Base-by-base conservation (phyloP, 2,329 filamentous ascomycete species). In the Fusarium sp. region DNA sequence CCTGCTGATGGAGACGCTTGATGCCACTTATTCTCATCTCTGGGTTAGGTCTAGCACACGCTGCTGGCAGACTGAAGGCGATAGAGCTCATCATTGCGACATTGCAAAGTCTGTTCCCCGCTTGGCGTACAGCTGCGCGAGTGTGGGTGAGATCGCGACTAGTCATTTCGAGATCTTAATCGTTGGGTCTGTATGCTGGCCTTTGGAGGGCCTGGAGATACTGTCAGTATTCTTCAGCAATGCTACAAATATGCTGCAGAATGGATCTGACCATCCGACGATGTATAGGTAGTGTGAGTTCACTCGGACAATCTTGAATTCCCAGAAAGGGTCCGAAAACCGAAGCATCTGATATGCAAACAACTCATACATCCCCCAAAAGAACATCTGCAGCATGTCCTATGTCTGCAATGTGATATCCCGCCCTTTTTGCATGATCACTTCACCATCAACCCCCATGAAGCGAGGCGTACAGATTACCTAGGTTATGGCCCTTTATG, bases 381-480 rank as follows among this genome's bases (percentile, higher is more conserved):
- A n/a, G 21, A 53, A 49, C 27, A 23, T 25, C 17, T 46, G 27
- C 32, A 42, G 49, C 27, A 38, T 49, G 29, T 44, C 44, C 32
- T 37, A 53, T 31, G 44, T 31, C 41, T 60, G 33, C 37, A 38
- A 42, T 70, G 66, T 67, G 63, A 67, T 61, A 61, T 47, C 38
- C 46, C 43, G 48, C 47, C 53, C 37, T 29, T 35, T 44, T 50
- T 63, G 62, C 57, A 66, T 63, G 39, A 42, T 46, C 45, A 58
- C 53, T 65, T 53, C 51, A 47, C 36, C 36, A 43, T 44, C 23
- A 39, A 47, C 36, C 41, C 41, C 42, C 23, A 51, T 55, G 41
- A 35, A 52, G 32, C 47, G 39, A 58, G 47, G 47, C 43, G 53
- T 51, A 48, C 47, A 51, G 32, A 42, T 43, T 38, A 36, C 41